phyloP scores from a whole-genome alignment of 306 rosid genomes.

The Cucumis sativus region DNA sequence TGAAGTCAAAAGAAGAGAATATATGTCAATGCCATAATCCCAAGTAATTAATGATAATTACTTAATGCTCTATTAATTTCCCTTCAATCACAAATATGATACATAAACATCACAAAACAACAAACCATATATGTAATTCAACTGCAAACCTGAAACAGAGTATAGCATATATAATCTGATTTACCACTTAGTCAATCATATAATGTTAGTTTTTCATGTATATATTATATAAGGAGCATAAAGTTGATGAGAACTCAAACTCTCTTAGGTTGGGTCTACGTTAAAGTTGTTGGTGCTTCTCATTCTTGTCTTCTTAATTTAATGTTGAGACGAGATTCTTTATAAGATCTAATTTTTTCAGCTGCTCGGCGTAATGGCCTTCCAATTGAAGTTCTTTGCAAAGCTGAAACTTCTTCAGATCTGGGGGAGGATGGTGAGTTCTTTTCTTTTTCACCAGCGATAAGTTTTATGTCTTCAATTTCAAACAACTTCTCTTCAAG shows the following conservation, averaged over 20 bases:
- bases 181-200: too few species aligned
- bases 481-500: conserved; percentile 44
- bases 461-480: conserved; percentile 37
- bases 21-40: too few species aligned
- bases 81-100: not conserved
- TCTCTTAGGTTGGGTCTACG: too few species aligned
- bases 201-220: too few species aligned
- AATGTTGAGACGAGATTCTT: conserved; percentile 35
- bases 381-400: conserved; percentile 46
- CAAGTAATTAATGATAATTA: too few species aligned
- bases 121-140: not conserved
- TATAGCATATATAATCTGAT: too few species aligned
- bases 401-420: conserved; percentile 10
- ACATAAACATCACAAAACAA: not conserved
- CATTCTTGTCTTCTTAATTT: conserved; percentile 46
- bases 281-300: too few species aligned
- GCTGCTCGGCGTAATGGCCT: conserved; percentile 62
- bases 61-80: too few species aligned
- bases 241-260: too few species aligned
- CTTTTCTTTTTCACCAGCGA: not conserved
- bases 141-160: not conserved
- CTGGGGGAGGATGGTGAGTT: not conserved
- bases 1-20: too few species aligned
- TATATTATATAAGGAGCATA: too few species aligned
- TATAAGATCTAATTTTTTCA: conserved; percentile 52